Conservation (phyloP, 1,139 yeast species). For the Pichia sp. region DNA sequence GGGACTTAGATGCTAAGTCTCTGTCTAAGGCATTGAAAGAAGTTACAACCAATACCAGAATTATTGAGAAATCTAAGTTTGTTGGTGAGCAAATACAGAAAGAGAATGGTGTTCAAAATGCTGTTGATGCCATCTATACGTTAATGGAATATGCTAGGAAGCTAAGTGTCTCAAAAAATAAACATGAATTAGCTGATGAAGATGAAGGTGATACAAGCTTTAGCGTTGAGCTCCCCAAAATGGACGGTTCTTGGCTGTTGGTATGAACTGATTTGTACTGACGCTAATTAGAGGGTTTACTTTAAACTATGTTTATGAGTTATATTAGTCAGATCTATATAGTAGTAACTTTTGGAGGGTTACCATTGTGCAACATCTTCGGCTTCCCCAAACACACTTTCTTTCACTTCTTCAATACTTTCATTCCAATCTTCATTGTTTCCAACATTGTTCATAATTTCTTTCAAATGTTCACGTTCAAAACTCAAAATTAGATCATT, state of each 20-base stretch:
- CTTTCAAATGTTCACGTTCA: conserved; percentile 48
- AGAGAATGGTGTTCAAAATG: conserved; percentile 75
- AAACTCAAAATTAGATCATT: conserved; percentile 65
- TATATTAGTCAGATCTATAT: neutral
- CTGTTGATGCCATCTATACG: conserved; percentile 68
- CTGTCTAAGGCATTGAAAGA: conserved; percentile 61
- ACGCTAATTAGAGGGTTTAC: too few species aligned
- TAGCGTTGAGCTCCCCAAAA: neutral
- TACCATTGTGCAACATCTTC: conserved; percentile 90
- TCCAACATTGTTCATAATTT: conserved; percentile 40
- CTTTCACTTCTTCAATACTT: conserved; percentile 46
- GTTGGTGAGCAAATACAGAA: conserved; percentile 54
- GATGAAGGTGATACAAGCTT: conserved; percentile 1
- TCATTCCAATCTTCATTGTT: conserved; percentile 48
- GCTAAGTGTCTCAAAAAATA: conserved; percentile 29
- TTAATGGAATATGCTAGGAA: conserved; percentile 72
- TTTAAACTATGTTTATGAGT: neutral
- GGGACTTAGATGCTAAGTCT: conserved; percentile 56
- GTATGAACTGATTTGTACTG: conserved; percentile 21
- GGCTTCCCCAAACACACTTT: conserved; percentile 90
- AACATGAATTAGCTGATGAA: conserved; percentile 12
- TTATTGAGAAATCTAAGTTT: conserved; percentile 55
- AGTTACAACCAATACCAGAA: conserved; percentile 59
- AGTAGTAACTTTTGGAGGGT: neutral
- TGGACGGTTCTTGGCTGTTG: conserved; percentile 29